Conservation (phyloP, 2,329 filamentous ascomycete genomes). For the Claviceps africana region DNA sequence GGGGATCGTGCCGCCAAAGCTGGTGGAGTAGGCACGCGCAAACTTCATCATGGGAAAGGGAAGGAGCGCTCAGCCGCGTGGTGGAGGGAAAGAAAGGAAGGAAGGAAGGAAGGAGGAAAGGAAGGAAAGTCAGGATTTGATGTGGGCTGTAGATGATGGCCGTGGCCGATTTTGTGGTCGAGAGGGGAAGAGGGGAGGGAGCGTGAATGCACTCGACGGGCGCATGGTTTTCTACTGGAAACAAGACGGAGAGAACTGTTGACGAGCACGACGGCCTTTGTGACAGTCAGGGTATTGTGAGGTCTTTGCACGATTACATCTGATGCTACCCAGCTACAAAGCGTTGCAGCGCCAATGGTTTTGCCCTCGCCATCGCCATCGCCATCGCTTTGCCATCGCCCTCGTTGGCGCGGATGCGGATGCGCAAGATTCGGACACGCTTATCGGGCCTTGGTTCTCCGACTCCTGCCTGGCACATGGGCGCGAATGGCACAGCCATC, state of each 20-base stretch:
- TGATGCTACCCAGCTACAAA: background rate
- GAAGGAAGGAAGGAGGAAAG: background rate
- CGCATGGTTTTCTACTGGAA: background rate
- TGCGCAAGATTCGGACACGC: background rate
- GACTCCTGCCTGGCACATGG: background rate
- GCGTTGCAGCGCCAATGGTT: background rate
- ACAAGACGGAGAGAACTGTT: background rate
- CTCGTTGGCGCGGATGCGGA: background rate
- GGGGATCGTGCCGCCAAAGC: conserved; percentile 37
- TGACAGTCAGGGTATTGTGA: background rate
- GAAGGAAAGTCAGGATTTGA: background rate
- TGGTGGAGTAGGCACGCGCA: conserved; percentile 21
- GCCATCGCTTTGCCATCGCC: no score
- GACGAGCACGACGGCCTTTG: background rate
- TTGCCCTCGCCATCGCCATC: background rate
- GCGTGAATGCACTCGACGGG: background rate
- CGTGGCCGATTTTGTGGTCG: background rate
- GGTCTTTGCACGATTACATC: background rate
- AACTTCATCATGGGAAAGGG: conserved; percentile 16
- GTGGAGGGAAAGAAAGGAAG: conserved; percentile 3
- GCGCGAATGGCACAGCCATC: background rate
- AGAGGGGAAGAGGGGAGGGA: background rate
- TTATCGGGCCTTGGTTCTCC: background rate
- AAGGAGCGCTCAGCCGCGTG: conserved; percentile 2
- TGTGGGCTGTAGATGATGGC: conserved; percentile 1